Evolutionary conservation across 1,284 basidiomycete species (phyloP), one percentile per base, ranked within the genome.

Genomic region (Leccinum subrobustum): DNA sequence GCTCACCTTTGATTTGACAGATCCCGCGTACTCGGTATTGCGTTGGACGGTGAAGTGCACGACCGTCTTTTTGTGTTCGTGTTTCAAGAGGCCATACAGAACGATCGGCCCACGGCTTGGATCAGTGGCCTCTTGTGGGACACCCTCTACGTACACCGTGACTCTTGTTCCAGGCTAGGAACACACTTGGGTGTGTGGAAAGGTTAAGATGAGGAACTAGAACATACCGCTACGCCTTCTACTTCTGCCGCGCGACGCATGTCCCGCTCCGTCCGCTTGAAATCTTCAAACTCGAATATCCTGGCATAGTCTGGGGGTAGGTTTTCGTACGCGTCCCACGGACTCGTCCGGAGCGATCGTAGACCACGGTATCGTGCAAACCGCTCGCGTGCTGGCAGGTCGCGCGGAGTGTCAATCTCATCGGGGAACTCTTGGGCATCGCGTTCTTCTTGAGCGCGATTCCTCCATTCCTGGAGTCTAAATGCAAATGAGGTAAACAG

Each of bases 321-420:
- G 68, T 97, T 96, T 77, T 99, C 96, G 69, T 94, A 98, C 6
- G 96, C 89, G 74, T 99, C 96, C 96, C 96, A 99, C 20, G 92
- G 92, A 68, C 91, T 95, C 2, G 97, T 98, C 42, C 96, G 84
- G 82, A 99, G 93, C 12, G 92, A 95, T 58, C 89, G 88, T 75
- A 99, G 76, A 1, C 96, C 97, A 59, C 96, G 87, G 75, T 90
- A 99, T 37, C 96, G 85, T 67, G 95, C 93, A 77, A 99, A 98
- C 5, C 97, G 85, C n/a, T 84, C 83, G 11, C 86, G 81, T 0
- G 96, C 96, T 0, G 92, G 77, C n/a, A 92, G 79, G 64, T 97
- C 90, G 63, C 90, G 83, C 0, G 96, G 97, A 0, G 97, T 99
- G 68, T 99, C 96, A n/a, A 98, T 84, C 74, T 99, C 96, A 71